Conservation (phyloP, 441 rosid species). For the Rhodomyrtus psidioides region DNA sequence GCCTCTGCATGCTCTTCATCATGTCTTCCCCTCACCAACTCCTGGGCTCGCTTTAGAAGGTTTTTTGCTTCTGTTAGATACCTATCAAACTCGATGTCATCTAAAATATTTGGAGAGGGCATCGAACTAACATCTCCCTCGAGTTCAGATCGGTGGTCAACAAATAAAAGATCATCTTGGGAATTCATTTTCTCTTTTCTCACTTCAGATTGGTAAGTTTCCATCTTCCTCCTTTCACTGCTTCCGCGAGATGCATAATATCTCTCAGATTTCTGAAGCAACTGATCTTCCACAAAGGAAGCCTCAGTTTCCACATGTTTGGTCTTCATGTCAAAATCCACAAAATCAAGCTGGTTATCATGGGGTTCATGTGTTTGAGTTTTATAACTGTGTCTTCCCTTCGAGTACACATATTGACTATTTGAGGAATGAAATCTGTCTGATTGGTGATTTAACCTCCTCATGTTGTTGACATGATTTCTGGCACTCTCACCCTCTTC, state of each 20-base stretch:
- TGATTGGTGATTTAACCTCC: slow-evolving; percentile 19
- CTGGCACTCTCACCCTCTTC: slow-evolving; percentile 9
- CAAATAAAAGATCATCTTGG: slow-evolving; percentile 12
- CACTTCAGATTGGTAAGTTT: slow-evolving; percentile 15
- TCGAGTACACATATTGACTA: slow-evolving; percentile 14
- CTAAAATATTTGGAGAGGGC: slow-evolving; percentile 29
- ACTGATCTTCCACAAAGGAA: slow-evolving; percentile 29
- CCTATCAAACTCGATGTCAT: slow-evolving; percentile 41
- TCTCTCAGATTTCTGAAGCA: slow-evolving; percentile 21
- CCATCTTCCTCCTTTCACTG: slow-evolving; percentile 19
- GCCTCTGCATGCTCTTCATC: slow-evolving; percentile 39
- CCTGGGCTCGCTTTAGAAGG: slow-evolving; percentile 49
- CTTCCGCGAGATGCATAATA: slow-evolving; percentile 21
- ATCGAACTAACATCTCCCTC: slow-evolving; percentile 19
- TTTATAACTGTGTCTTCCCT: slow-evolving; percentile 13
- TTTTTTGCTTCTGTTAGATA: slow-evolving; percentile 46
- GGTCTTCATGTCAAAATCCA: slow-evolving; percentile 26
- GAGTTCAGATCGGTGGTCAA: slow-evolving; percentile 1
- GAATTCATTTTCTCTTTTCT: slow-evolving; percentile 10
- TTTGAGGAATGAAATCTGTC: slow-evolving; percentile 21
- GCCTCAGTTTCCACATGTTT: slow-evolving; percentile 26
- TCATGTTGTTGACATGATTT: slow-evolving; percentile 9
- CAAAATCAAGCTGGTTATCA: slow-evolving; percentile 27
- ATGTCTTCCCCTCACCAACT: slow-evolving; percentile 19
- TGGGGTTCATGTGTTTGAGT: slow-evolving; percentile 16